phyloP scores from a whole-genome alignment of 371 early-diverging fungal genomes.

The Amoeboaphelidium protococcarum region DNA sequence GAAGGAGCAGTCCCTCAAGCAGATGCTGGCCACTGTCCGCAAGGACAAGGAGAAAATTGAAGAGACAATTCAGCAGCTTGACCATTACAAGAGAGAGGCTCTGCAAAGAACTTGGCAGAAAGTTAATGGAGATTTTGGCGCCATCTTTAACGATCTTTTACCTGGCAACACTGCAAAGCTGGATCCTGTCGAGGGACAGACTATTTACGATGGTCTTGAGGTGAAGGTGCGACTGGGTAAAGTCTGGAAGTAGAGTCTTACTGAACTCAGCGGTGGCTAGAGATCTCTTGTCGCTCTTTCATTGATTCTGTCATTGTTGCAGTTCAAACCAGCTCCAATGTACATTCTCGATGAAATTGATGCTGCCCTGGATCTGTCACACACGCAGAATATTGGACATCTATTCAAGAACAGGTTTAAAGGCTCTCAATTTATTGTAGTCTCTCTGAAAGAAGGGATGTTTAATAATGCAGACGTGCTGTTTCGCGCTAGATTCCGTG shows the following conservation, averaged over 20 bases:
- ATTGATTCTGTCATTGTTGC: slow-evolving; percentile 82
- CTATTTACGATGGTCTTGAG: slow-evolving; percentile 65
- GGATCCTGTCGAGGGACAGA: slow-evolving; percentile 48
- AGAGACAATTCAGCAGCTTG: slow-evolving; percentile 62
- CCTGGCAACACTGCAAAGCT: slow-evolving; percentile 72
- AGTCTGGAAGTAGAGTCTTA: slow-evolving; percentile 89
- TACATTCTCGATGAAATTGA: slow-evolving; percentile 99
- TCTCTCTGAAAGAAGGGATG: slow-evolving; percentile 99
- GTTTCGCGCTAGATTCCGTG: slow-evolving; percentile 79
- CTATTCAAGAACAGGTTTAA: slow-evolving; percentile 82
- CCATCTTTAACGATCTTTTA: slow-evolving; percentile 74
- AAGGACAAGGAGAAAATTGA: slow-evolving; percentile 83
- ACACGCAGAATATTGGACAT: slow-evolving; percentile 97
- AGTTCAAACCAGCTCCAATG: slow-evolving; percentile 98
- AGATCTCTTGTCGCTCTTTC: slow-evolving; percentile 87
- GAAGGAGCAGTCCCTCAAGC: slow-evolving; percentile 48
- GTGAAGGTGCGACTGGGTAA: slow-evolving; percentile 88
- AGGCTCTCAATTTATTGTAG: slow-evolving; percentile 96
- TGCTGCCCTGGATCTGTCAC: slow-evolving; percentile 93
- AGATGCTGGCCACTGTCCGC: slow-evolving; percentile 62
- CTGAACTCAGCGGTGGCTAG: slow-evolving; percentile 98
- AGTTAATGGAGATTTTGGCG: slow-evolving; percentile 84
- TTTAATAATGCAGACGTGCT: slow-evolving; percentile 97
- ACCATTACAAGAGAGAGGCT: slow-evolving; percentile 66
- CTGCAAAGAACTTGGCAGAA: slow-evolving; percentile 63